Conservation (phyloP, 2,329 filamentous ascomycete genomes). For the Venturia asperata region DNA sequence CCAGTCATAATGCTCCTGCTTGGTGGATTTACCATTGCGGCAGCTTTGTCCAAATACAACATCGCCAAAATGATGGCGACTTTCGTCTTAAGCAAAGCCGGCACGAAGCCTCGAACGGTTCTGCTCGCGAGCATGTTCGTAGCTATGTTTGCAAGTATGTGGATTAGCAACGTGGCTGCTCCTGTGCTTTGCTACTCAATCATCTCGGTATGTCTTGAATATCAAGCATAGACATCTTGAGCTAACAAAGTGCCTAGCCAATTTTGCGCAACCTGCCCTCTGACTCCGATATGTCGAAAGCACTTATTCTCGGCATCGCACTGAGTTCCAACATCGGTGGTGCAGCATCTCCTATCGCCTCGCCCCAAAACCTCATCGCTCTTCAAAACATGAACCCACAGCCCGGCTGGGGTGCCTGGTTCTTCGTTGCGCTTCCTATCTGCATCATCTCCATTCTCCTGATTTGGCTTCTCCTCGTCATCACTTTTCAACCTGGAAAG, state of each 20-base stretch:
- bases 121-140: conserved; percentile 98
- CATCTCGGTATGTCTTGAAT: conserved; percentile 61
- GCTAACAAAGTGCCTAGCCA: conserved; percentile 47
- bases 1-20: conserved; percentile 97
- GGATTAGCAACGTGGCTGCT: conserved; percentile 96
- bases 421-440: conserved; percentile 90
- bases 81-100: conserved; percentile 91
- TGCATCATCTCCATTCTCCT: conserved; percentile 80
- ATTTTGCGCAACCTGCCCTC: conserved; percentile 87
- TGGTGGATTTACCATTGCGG: conserved; percentile 91
- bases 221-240: not conserved
- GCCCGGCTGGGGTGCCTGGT: conserved; percentile 93
- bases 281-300: conserved; percentile 89
- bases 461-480: conserved; percentile 81
- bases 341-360: conserved; percentile 93
- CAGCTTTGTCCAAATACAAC: conserved; percentile 91
- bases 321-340: conserved; percentile 93
- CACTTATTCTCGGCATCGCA: conserved; percentile 89
- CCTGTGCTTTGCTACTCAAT: conserved; percentile 97
- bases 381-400: conserved; percentile 90
- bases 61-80: conserved; percentile 97
- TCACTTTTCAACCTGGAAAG: conserved; percentile 76
- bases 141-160: conserved; percentile 95
- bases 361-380: conserved; percentile 94
- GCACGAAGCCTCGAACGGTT: conserved; percentile 80